Evolutionary conservation across 179 eudicot species (phyloP), one percentile per base, ranked within the genome.

Genomic region (Silene coronaria): DNA sequence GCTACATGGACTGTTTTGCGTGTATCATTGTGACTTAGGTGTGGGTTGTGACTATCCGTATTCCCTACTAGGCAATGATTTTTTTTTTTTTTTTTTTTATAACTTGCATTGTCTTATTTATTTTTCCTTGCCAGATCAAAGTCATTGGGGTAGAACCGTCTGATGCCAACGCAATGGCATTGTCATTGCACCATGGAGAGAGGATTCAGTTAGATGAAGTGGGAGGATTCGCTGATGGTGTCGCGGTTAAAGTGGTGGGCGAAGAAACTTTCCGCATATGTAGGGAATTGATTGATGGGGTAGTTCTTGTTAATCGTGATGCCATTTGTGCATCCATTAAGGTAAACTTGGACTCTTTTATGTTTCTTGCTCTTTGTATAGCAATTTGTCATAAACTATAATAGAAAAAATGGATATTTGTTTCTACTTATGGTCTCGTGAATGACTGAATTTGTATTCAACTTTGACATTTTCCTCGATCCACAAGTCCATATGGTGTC

Each of bases 321-420:
- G 97, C 99, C 70, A 96, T 96, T 60, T 96, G 99, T 86, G 99
- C 99, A 38, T 96, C 99, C 63, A 96, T 96, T 78, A 96, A 96
- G 93, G 99, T 93, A 67, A 81, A 59, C 73, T 66, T 75, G 13
- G 32, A 36, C 14, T 45, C 32, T 8, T 72, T 63, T 19, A 13
- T 19, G 36, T n/a, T 28, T 30, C 16, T 5, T 32, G 23, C 26
- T 17, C 71, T 67, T 55, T 19, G 8, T 3, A 22, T 3, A 24
- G 10, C 51, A 1, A 34, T 66, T 57, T 36, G 48, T 48, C 36
- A 6, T 57, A 8, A 57, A 24, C 66, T 62, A 62, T 38, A 63
- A 34, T 27, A 34, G 17, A 64, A 19, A 61, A 7, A 64, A 13
- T 19, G 53, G 14, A 19, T 67, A 36, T 19, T 36, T 36, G 2